Percentiles rank a stretch among this genome's conserved stretches.
Evolutionary conservation across 2,329 filamentous ascomycete species (phyloP).

Genomic region (Septoria petroselini): DNA sequence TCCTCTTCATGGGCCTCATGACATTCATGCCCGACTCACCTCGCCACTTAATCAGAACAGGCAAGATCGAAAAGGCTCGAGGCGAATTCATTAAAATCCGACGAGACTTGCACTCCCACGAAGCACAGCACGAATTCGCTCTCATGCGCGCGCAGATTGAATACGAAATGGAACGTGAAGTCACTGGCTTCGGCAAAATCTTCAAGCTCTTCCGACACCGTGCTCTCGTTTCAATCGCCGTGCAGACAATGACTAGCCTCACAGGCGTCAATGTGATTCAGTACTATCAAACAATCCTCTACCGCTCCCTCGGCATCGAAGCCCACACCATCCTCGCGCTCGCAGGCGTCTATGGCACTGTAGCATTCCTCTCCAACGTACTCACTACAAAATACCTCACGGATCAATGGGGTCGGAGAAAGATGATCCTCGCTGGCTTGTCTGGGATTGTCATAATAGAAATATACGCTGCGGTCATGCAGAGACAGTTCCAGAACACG

Average conservation of each 20-base stretch:
- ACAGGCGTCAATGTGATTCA: conserved; percentile 59
- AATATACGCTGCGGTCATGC: conserved; percentile 60
- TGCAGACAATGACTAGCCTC: conserved; percentile 57
- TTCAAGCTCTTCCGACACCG: conserved; percentile 53
- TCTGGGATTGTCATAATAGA: conserved; percentile 54
- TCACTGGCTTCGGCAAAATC: conserved; percentile 53
- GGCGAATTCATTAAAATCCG: conserved; percentile 50
- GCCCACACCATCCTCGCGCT: conserved; percentile 52
- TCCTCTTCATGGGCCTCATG: conserved; percentile 53
- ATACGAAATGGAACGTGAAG: conserved; percentile 57
- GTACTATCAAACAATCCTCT: conserved; percentile 48
- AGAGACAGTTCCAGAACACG: conserved; percentile 55
- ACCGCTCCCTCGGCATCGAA: conserved; percentile 54
- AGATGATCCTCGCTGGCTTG: conserved; percentile 57
- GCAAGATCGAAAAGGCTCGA: conserved; percentile 50
- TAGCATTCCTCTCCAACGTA: conserved; percentile 51
- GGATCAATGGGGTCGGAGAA: conserved; percentile 59
- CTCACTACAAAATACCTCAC: conserved; percentile 54
- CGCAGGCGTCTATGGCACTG: conserved; percentile 54
- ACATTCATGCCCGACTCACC: conserved; percentile 59
- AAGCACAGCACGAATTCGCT: conserved; percentile 52
- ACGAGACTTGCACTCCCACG: conserved; percentile 45
- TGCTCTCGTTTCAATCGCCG: conserved; percentile 53
- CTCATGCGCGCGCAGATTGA: conserved; percentile 51
- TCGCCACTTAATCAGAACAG: conserved; percentile 52